phyloP scores from a whole-genome alignment of 2,329 filamentous ascomycete species.

The Fusarium sp. region DNA sequence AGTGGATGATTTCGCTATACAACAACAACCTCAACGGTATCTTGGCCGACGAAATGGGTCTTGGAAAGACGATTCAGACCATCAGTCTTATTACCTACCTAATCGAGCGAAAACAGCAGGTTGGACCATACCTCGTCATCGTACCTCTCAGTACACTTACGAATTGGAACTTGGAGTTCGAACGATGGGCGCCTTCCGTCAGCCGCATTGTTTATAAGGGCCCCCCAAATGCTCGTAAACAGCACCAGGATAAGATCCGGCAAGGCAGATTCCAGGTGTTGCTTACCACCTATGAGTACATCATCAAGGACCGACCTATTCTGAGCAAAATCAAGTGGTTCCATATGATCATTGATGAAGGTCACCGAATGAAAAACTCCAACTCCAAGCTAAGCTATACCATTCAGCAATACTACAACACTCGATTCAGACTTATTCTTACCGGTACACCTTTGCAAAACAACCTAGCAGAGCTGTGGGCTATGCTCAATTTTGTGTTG shows the following conservation, averaged over 20 bases:
- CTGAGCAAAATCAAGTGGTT: constrained; percentile 99
- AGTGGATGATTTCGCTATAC: constrained; percentile 99
- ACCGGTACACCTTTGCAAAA: constrained; percentile 98
- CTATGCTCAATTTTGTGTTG: constrained; percentile 96
- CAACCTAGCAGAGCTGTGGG: constrained; percentile 95
- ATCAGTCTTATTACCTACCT: constrained; percentile 98
- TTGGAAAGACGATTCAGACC: constrained; percentile 98
- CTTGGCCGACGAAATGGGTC: constrained; percentile 98
- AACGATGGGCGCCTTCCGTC: constrained; percentile 96
- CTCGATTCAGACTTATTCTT: constrained; percentile 93
- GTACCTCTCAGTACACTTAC: constrained; percentile 96
- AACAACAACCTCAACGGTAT: constrained; percentile 99
- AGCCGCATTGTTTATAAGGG: constrained; percentile 95
- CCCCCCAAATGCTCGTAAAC: constrained; percentile 85
- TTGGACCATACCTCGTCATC: constrained; percentile 93
- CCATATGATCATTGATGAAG: constrained; percentile 99
- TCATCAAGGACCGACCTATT: constrained; percentile 97
- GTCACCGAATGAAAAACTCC: constrained; percentile 99
- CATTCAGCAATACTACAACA: constrained; percentile 93
- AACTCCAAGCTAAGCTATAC: constrained; percentile 96
- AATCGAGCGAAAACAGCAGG: constrained; percentile 93
- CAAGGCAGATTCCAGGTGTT: constrained; percentile 96
- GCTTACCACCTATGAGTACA: constrained; percentile 98
- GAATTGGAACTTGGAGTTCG: constrained; percentile 98
- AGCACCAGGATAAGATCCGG: constrained; percentile 91